Evolutionary conservation across 164 flowering plant species (phyloP), one percentile per base, ranked within the genome.

Genomic region (Vitis cinerea): DNA sequence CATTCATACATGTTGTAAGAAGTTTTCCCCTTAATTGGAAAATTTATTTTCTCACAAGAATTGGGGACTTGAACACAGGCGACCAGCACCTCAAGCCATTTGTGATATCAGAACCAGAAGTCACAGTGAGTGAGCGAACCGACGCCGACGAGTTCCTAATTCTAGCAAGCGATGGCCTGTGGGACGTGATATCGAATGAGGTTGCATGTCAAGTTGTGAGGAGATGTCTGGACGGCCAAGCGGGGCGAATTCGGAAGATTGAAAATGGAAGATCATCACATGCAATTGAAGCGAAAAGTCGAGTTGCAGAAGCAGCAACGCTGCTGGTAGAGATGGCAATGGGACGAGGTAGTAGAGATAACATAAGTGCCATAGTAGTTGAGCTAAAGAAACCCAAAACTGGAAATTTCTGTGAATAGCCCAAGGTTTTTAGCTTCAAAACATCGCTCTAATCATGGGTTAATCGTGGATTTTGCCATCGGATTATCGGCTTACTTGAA

Each of bases 151-250:
- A 86, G 64, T 88, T 86, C 71, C 66, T 88, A 17, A 78, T 88
- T 17, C 74, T 88, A 17, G 92, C 88, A 0, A 83, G 86, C 31
- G 90, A 88, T 50, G 92, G 92, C 10, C 27, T 88, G n/a, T 88
- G 92, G 92, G 92, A 86, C 37, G 88, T 86, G 0, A 54, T 88
- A 2, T 76, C 90, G 0, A 86, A 88, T 29, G 85, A 88, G 19
- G 47, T 72, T 0, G 92, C 86, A 0, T 88, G 92, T 70, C 80
- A 78, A 5, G 73, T 86, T 1, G 88, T 71, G 59, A 83, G 82
- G 53, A 72, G 74, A 67, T 79, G 86, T 57, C 78, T 88, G 2
- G 59, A 52, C 0, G 82, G 89, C 4, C 68, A 52, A 15, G 27
- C 72, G 51, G 70, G 58, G 56, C 71, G 74, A 71, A 68, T 61